Evolutionary conservation across 2,329 filamentous ascomycete species (phyloP).

Genomic region (Fusarium sp.): DNA sequence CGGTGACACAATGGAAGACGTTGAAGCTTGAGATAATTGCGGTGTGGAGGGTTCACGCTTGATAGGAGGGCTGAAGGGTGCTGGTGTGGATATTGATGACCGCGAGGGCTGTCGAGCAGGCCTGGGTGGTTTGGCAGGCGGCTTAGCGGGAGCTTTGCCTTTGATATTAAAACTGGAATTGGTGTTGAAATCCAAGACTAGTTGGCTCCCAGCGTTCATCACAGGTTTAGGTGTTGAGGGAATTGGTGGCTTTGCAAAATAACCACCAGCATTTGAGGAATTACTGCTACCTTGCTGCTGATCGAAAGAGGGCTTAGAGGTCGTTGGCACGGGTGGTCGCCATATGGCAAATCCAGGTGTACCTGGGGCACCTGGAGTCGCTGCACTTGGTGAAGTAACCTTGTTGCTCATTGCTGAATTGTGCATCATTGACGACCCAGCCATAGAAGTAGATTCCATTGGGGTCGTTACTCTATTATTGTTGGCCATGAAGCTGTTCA

Average conservation of each 20-base stretch:
- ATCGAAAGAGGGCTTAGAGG: constrained; percentile 41
- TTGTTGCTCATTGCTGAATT: constrained; percentile 45
- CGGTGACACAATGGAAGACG: constrained; percentile 43
- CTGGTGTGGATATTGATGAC: constrained; percentile 40
- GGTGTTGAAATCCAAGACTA: constrained; percentile 54
- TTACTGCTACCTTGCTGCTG: constrained; percentile 41
- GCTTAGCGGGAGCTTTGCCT: constrained; percentile 53
- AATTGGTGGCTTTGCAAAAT: constrained; percentile 54
- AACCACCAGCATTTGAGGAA: constrained; percentile 44
- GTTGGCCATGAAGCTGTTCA: constrained; percentile 52
- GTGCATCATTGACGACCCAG: constrained; percentile 40
- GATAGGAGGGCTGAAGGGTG: constrained; percentile 44
- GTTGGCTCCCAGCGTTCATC: constrained; percentile 52
- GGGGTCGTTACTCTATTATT: constrained; percentile 47
- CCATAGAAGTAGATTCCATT: constrained; percentile 46
- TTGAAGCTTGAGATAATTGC: constrained; percentile 42
- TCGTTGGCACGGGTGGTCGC: constrained; percentile 52
- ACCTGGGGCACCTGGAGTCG: constrained; percentile 45
- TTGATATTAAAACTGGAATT: constrained; percentile 50
- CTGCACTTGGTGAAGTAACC: constrained; percentile 31
- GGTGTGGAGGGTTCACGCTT: constrained; percentile 52
- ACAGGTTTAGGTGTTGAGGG: constrained; percentile 56
- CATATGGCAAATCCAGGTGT: constrained; percentile 56
- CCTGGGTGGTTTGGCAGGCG: constrained; percentile 48
- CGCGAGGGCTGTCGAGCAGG: constrained; percentile 44